phyloP scores from a whole-genome alignment of 31 red algal species.

The Bonnemaisonia californica region DNA sequence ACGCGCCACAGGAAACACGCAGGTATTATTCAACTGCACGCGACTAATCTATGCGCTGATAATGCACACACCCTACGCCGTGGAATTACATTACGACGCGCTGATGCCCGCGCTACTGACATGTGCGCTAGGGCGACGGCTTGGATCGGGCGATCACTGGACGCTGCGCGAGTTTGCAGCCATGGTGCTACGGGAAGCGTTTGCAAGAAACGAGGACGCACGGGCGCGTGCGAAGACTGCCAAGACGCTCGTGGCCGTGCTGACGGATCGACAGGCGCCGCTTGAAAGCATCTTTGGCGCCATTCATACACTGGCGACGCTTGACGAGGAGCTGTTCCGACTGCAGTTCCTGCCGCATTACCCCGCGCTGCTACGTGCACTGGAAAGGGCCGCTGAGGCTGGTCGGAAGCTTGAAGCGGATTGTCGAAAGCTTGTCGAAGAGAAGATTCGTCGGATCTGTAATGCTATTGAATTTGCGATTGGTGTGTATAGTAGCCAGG shows the following conservation, averaged over 20 bases:
- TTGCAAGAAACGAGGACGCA: slow-evolving; percentile 26
- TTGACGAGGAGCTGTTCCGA: slow-evolving; percentile 63
- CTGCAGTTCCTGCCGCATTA: slow-evolving; percentile 66
- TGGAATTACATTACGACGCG: slow-evolving; percentile 76
- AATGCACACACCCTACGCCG: slow-evolving; percentile 24
- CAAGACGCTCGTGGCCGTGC: slow-evolving; percentile 65
- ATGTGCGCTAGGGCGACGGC: slow-evolving; percentile 67
- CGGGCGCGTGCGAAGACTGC: slow-evolving; percentile 42
- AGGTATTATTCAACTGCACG: slow-evolving; percentile 36
- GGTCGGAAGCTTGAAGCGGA: slow-evolving; percentile 6
- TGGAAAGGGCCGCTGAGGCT: slow-evolving; percentile 33
- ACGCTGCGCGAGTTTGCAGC: slow-evolving; percentile 77
- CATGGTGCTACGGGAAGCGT: slow-evolving; percentile 36
- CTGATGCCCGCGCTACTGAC: slow-evolving; percentile 76
- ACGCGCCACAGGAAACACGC: slow-evolving; percentile 10
- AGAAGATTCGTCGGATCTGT: slow-evolving; percentile 24
- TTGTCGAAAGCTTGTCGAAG: slow-evolving; percentile 22
- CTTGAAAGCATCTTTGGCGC: slow-evolving; percentile 82
- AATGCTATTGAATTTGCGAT: slow-evolving; percentile 8
- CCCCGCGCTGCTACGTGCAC: slow-evolving; percentile 31
- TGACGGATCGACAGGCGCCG: slow-evolving; percentile 57
- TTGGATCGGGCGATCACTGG: slow-evolving; percentile 75
- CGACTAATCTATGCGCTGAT: slow-evolving; percentile 62
- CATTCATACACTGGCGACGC: slow-evolving; percentile 68
- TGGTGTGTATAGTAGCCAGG: not conserved